Evolutionary conservation across 148 eudicot species (phyloP).

Genomic region (Vaccinium myrtillus): DNA sequence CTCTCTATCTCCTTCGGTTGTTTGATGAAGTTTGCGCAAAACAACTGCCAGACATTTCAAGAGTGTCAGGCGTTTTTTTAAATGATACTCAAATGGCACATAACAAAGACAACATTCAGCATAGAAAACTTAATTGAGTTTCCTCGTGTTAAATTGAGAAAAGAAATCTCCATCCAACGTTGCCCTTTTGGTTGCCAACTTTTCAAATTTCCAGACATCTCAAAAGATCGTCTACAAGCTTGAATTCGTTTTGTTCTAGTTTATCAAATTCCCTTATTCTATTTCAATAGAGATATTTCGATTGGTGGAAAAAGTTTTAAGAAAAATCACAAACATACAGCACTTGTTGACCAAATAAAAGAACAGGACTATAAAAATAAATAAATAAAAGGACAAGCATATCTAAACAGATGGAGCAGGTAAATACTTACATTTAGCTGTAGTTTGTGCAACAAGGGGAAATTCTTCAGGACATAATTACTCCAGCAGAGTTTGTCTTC

Average conservation of each 20-base stretch:
- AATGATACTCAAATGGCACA: neutral
- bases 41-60: constrained; percentile 19
- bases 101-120: neutral
- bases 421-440: constrained; percentile 27
- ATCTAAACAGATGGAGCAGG: neutral
- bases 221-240: neutral
- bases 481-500: constrained; percentile 32
- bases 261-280: neutral
- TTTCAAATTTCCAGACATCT: neutral
- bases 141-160: neutral
- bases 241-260: neutral
- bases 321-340: neutral
- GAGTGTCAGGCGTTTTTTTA: neutral
- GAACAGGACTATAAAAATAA: neutral
- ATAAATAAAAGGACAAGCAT: neutral
- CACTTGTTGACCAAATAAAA: neutral
- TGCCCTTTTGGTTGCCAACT: neutral
- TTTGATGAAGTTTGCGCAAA: constrained; percentile 23
- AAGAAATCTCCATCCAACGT: neutral
- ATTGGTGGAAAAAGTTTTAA: neutral
- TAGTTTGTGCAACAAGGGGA: constrained; percentile 25
- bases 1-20: constrained; percentile 14
- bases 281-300: neutral
- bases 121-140: neutral
- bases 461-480: constrained; percentile 25